Evolutionary conservation across 352 stramenopile species (phyloP), one percentile per base, ranked within the genome.

Genomic region (Aphanomyces cochlioides): DNA sequence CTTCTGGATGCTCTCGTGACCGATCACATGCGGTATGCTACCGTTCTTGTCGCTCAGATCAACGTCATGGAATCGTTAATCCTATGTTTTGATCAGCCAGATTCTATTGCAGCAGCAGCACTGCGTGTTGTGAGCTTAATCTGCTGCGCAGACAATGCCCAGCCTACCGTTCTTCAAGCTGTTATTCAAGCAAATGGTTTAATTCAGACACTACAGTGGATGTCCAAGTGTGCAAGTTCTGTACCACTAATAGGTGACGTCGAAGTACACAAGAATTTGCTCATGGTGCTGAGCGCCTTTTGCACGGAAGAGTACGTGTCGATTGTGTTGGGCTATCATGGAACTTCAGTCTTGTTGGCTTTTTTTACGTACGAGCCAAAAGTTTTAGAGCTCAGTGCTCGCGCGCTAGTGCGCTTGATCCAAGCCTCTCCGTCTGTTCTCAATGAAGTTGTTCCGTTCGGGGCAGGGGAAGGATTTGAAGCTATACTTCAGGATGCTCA

Each of bases 391-490:
- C 13, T 50, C 1, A 21, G 38, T 7, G 7, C 19, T 17, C 19
- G 15, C 1, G 28, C 50, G 12, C 5, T 70, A 5, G 34, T n/a
- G 34, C 64, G 19, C 7, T 28, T 70, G n/a, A 48, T 48, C 7
- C 5, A n/a, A 28, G 48, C 54, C n/a, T 45, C 37, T 7, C 40
- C 40, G 5, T 41, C 40, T 10, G 64, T 70, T 19, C 40, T 70
- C n/a, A 21, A 17, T 21, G 64, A 70, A 15, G 5, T 70, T 41
- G 38, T 70, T 41, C 36, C 36, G 54, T 70, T 70, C 47, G 64
- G 64, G 8, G 64, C 64, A 39, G 13, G 12, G 5, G 41, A 70
- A n/a, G 54, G 34, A 7, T 54, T 70, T 43, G 64, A 70, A 61
- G 4, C 10, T 4, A 54, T 54, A 6, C 19, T 70, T 8, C 28